phyloP scores from a whole-genome alignment of 345 rosid genomes.

The Microcos paniculata region DNA sequence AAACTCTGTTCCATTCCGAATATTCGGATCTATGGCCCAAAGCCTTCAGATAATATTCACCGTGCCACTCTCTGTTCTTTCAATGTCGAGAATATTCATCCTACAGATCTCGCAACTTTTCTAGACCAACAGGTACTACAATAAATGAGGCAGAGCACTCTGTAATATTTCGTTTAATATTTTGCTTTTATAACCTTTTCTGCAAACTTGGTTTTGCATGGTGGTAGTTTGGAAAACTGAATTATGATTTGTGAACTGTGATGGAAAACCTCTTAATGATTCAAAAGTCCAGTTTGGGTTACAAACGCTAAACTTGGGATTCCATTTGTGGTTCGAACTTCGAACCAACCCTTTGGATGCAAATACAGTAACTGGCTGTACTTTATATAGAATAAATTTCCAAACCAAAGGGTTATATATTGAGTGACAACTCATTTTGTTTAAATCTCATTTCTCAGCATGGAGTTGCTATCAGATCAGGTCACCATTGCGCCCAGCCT shows the following conservation, averaged over 20 bases:
- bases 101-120: slow-evolving; percentile 89
- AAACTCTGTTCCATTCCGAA: slow-evolving; percentile 57
- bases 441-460: slow-evolving; percentile 73
- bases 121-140: slow-evolving; percentile 81
- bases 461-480: slow-evolving; percentile 95
- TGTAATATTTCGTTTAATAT: neutral
- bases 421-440: slow-evolving; percentile 7
- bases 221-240: neutral
- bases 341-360: neutral
- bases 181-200: neutral
- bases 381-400: neutral
- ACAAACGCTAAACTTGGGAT: neutral
- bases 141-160: neutral
- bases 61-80: slow-evolving; percentile 90
- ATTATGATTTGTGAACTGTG: neutral
- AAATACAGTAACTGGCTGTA: neutral
- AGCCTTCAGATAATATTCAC: slow-evolving; percentile 53
- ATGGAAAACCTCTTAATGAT: neutral
- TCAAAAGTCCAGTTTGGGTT: neutral
- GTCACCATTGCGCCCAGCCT: slow-evolving; percentile 97
- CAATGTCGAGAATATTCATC: slow-evolving; percentile 78
- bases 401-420: slow-evolving; percentile 4
- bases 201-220: neutral
- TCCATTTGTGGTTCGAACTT: neutral
- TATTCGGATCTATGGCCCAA: slow-evolving; percentile 81